Evolutionary conservation across 1,139 yeast genomes (phyloP), one percentile per base, ranked within the genome.

Genomic region (Saccharomycopsis hybrid): DNA sequence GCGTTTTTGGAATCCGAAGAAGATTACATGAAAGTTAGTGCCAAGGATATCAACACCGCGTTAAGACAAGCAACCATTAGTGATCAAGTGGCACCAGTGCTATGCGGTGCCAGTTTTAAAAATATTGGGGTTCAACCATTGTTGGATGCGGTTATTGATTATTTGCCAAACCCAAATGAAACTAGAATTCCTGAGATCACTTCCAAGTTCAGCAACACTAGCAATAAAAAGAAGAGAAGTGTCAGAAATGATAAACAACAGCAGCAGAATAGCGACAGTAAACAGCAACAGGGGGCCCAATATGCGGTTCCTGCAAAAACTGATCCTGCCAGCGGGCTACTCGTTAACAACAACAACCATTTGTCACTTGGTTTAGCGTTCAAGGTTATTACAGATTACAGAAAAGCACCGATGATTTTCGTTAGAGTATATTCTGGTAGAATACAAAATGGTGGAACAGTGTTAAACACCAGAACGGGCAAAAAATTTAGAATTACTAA

Each of bases 91-190:
- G 76, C 85, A 0, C 97, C 99, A 0, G 85, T 92, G 0, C 68
- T 89, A 39, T 88, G 97, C 65, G 98, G 99, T 2, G 86, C 97
- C 1, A 85, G 97, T 48, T 92, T 92, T 67, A 78, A 75, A 56
- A 92, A 92, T 62, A 85, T 92, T 48, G 98, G 98, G 11, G 95
- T 92, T 2, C 98, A 92, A 62, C 97, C 97, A 0, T 69, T 94
- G 50, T 69, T 92, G 67, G 98, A 92, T 63, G 90, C 95, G 0
- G 73, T 90, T 13, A 73, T 80, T 1, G 75, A 77, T 49, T 92
- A 76, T 59, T 70, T 94, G 36, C 98, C 99, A 0, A 78, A 92
- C 1, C 97, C 98, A 1, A 57, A 75, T 2, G 90, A 89, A 56
- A 71, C 76, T 0, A 64, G 65, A 0, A 58, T 76, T 2, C 95